phyloP scores from a whole-genome alignment of 345 rosid genomes.

The Eucalyptus erythrocorys region DNA sequence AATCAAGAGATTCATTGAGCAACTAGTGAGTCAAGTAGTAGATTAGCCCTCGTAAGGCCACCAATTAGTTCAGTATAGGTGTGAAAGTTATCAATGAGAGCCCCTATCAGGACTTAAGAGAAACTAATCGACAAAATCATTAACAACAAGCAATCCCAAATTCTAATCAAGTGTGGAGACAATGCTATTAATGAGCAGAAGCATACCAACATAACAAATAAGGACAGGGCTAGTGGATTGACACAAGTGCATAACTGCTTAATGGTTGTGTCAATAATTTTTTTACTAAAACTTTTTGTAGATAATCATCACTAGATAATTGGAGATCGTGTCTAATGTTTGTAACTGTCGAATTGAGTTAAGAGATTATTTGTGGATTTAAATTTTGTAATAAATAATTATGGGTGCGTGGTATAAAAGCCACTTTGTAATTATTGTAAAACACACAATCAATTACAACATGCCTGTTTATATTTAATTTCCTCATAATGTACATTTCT shows the following conservation, averaged over 20 bases:
- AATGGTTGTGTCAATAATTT: neutral
- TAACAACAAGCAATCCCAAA: neutral
- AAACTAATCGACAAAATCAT: neutral
- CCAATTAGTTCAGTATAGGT: too few relatives aligned
- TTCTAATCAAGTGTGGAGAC: neutral
- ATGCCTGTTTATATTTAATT: neutral
- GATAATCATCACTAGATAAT: neutral
- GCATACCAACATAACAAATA: neutral
- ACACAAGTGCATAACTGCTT: neutral
- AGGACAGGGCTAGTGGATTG: neutral
- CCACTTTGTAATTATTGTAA: neutral
- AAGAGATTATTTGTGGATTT: neutral
- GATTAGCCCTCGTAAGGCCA: too few relatives aligned
- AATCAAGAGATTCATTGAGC: too few relatives aligned
- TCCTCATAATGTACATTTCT: neutral
- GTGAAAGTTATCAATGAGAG: neutral
- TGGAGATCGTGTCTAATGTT: neutral
- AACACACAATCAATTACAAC: neutral
- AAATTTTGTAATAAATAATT: too few relatives aligned
- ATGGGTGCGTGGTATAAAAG: neutral
- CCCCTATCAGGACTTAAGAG: neutral
- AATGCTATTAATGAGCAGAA: neutral
- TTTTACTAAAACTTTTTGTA: neutral
- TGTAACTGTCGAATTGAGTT: neutral
- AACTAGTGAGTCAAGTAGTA: too few relatives aligned